Base-by-base conservation (phyloP, 2,329 filamentous ascomycete genomes). In the Teratosphaeria nubilosa region DNA sequence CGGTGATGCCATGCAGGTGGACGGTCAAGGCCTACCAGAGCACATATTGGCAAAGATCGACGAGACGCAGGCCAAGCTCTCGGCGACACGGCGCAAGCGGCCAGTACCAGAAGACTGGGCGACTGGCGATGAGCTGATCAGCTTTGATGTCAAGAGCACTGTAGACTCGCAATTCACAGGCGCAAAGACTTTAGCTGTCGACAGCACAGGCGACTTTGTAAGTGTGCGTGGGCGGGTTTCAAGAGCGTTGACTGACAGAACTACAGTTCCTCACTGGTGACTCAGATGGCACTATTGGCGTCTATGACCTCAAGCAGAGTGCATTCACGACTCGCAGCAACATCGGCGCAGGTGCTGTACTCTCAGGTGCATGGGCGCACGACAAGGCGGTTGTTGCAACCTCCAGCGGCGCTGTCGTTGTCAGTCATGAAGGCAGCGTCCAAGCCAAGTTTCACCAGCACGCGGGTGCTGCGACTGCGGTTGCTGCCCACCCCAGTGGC, bases 1-100 rank as follows among this genome's bases (percentile, higher is more conserved):
- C 66, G 88, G 86, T 30, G 94, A 97, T 72, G 86, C 87, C 20
- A 99, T 99, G 94, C 89, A 94, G 64, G 86, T 99, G 20, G 94
- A 99, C 71, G 84, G 82, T 56, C 84, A 91, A 66, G 84, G 82
- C 25, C 78, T 99, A 32, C 85, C 91, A 2, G 85, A 88, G 51
- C 81, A 82, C 14, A 77, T 96, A 54, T 78, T 84, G 22, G 82
- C 82, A 56, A 85, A 86, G 68, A 85, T 99, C 55, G 88, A 95
- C 61, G 84, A 85, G 72, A 88, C 88, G 68, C 89, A 96, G 70
- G 81, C 87, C 72, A 82, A 82, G 88, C 81, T 97, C 59, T 94
- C 89, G 59, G 90, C 90, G 72, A 87, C 87, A 53, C 88, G 94
- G 69, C 89, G 92, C 76, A 96, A 95, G 81, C 87, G 94, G 60